phyloP scores from a whole-genome alignment of 2,329 filamentous ascomycete species.

The Alternaria incomplexa region DNA sequence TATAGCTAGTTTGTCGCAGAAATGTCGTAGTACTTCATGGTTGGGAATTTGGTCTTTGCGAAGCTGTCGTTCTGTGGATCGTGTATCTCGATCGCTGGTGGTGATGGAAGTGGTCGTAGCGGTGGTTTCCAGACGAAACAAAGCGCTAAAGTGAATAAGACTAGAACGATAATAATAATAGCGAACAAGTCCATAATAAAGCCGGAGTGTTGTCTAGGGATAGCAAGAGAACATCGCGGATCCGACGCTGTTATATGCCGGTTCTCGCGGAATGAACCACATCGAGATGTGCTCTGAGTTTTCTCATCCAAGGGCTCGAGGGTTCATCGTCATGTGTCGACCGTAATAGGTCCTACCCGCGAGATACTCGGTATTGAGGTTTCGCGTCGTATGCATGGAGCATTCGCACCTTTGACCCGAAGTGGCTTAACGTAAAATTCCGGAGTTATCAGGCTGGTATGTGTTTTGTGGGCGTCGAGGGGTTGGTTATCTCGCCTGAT shows the following conservation, averaged over 20 bases:
- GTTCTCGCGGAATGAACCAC: background rate
- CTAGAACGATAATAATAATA: background rate
- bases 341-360: rapidly evolving
- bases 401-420: background rate
- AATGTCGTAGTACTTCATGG: too few species aligned
- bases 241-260: background rate
- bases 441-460: rapidly evolving
- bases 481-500: background rate
- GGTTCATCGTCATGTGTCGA: background rate
- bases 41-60: too few species aligned
- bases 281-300: background rate
- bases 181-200: too few species aligned
- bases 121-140: too few species aligned
- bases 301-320: rapidly evolving
- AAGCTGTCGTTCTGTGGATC: too few species aligned
- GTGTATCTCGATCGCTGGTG: too few species aligned
- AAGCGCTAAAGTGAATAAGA: too few species aligned
- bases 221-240: background rate
- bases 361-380: background rate
- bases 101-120: too few species aligned
- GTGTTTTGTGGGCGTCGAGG: rapidly evolving
- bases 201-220: too few species aligned
- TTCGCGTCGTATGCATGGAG: background rate
- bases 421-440: background rate
- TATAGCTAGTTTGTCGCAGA: too few species aligned